A percentile compares a stretch with the other conserved stretches of the same genome.
phyloP scores from a whole-genome alignment of 116 monocot genomes.

The Dioscorea cayenensis region DNA sequence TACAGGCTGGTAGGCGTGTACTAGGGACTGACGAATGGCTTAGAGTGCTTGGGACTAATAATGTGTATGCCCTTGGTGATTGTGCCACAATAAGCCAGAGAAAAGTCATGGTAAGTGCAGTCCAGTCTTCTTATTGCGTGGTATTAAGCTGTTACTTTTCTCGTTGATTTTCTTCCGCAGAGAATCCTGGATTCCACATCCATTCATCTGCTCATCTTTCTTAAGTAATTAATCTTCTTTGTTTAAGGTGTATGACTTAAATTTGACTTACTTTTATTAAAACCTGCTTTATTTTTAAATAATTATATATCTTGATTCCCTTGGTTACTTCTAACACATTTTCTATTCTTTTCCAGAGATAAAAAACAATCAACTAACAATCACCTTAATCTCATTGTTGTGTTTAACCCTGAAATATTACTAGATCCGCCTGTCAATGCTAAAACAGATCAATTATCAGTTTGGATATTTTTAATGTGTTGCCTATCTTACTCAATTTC shows the following conservation, averaged over 20 bases:
- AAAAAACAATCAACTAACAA: too few relatives aligned
- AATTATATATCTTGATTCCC: not conserved
- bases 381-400: too few relatives aligned
- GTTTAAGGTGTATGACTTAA: not conserved
- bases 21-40: constrained; percentile 98
- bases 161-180: too few relatives aligned
- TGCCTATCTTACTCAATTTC: not conserved
- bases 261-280: not conserved
- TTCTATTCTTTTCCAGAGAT: too few relatives aligned
- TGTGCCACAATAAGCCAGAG: constrained; percentile 84
- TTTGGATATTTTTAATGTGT: too few relatives aligned
- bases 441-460: too few relatives aligned
- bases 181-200: not conserved
- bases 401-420: too few relatives aligned
- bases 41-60: constrained; percentile 62
- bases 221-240: not conserved
- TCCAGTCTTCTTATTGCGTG: not conserved
- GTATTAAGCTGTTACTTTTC: too few relatives aligned
- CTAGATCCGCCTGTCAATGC: too few relatives aligned
- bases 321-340: not conserved
- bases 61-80: constrained; percentile 92
- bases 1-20: constrained; percentile 68
- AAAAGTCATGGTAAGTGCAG: constrained; percentile 78
- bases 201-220: not conserved
- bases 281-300: not conserved